A percentile compares a stretch with the other conserved stretches of the same genome.
These are phyloP conservation scores for Sphaerulina vaccinii DNA, from an alignment of 2,329 filamentous ascomycete species.

Conservation along the genomic window DNA sequence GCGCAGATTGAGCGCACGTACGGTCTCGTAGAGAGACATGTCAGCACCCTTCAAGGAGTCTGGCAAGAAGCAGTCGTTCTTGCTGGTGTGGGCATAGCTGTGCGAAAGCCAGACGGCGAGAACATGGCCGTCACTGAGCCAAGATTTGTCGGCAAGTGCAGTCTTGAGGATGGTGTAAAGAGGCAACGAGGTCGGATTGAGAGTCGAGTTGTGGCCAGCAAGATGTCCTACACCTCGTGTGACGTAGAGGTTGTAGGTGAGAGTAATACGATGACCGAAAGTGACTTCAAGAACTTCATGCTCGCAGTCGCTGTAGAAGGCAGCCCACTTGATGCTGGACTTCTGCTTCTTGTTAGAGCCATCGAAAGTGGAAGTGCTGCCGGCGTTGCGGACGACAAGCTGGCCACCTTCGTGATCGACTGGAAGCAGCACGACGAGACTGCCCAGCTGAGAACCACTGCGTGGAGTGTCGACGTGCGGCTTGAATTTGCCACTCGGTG, in stretches of 20 bases:
- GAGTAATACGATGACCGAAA: slow-evolving; percentile 53
- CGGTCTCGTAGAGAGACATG: slow-evolving; percentile 29
- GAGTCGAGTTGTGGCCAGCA: slow-evolving; percentile 21
- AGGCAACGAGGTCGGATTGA: slow-evolving; percentile 39
- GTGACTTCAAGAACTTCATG: slow-evolving; percentile 54
- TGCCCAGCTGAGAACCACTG: slow-evolving; percentile 27
- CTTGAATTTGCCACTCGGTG: slow-evolving; percentile 27
- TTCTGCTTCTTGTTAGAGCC: too few relatives aligned
- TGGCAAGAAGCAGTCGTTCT: slow-evolving; percentile 22
- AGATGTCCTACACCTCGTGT: slow-evolving; percentile 39
- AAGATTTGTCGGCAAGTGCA: slow-evolving; percentile 29
- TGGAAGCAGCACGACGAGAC: slow-evolving; percentile 29
- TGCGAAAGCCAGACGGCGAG: slow-evolving; percentile 27
- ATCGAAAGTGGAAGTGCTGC: slow-evolving; percentile 41
- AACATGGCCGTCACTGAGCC: slow-evolving; percentile 29
- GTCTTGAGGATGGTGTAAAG: slow-evolving; percentile 39
- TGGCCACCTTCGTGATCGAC: too few relatives aligned
- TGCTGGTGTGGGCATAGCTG: slow-evolving; percentile 29
- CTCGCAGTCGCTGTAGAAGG: slow-evolving; percentile 56
- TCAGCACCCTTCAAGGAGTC: slow-evolving; percentile 30
- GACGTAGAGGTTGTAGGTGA: slow-evolving; percentile 61
- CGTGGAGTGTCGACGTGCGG: slow-evolving; percentile 34
- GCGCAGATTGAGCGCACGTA: slow-evolving; percentile 12
- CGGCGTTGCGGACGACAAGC: slow-evolving; percentile 46
- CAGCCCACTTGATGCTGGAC: slow-evolving; percentile 46